phyloP scores from a whole-genome alignment of 352 stramenopile species.

The Phytopythium sindhum region DNA sequence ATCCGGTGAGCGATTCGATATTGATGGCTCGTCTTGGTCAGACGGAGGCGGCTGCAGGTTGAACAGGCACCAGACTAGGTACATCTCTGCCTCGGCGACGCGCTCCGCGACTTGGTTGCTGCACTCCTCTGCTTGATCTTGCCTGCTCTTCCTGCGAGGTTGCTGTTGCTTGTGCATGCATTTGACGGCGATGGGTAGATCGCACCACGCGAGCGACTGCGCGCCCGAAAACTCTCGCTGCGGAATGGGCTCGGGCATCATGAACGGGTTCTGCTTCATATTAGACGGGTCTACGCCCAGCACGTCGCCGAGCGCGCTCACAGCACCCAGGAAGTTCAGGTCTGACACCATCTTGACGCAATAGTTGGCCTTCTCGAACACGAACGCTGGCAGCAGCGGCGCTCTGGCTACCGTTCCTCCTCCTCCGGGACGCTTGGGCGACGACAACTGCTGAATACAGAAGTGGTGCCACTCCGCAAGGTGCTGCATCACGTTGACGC shows the following conservation, averaged over 20 bases:
- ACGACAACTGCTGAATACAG: conserved; percentile 12
- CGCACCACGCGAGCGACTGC: conserved; percentile 22
- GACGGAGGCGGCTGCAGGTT: conserved; percentile 26
- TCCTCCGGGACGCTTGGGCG: conserved; percentile 10
- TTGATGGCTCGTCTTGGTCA: neutral
- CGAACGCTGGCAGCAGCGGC: conserved; percentile 28
- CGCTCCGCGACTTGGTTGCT: conserved; percentile 32
- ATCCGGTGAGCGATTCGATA: neutral
- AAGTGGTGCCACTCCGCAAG: conserved; percentile 53
- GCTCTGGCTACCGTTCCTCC: neutral
- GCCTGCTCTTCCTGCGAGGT: conserved; percentile 1
- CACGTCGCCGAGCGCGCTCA: conserved; percentile 39
- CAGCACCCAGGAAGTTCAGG: conserved; percentile 68
- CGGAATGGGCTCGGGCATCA: conserved; percentile 70
- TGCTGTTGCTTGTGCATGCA: conserved; percentile 1
- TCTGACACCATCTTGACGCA: conserved; percentile 69
- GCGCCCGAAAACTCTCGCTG: conserved; percentile 49
- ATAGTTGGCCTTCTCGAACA: conserved; percentile 63
- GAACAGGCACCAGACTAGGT: conserved; percentile 62
- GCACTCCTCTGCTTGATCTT: neutral
- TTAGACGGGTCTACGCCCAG: conserved; percentile 49
- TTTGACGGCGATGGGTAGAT: conserved; percentile 16
- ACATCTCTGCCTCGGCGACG: conserved; percentile 49
- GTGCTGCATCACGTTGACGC: conserved; percentile 46
- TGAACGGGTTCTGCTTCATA: conserved; percentile 84